Evolutionary conservation across 2,329 filamentous ascomycete species (phyloP), one percentile per base, ranked within the genome.

Genomic region (Exophiala sp.): DNA sequence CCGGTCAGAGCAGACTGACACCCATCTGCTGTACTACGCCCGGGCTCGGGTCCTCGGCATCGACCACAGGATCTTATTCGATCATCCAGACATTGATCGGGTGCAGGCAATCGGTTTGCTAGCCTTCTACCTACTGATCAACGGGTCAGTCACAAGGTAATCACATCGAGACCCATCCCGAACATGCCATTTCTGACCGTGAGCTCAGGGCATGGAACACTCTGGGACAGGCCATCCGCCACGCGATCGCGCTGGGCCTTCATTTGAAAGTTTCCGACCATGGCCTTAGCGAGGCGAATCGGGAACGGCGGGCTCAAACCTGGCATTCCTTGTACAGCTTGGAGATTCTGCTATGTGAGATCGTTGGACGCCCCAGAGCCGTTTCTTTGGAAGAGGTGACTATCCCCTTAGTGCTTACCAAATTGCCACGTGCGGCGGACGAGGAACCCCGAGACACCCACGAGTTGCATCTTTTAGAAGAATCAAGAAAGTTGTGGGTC

Each of bases 301-400:
- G 43, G 22, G 51, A 51, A 30, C 22, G 45, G 10, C 58, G 60
- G 24, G 50, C 52, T 10, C 52, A 57, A 4, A 51, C 58, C 11
- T 64, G 62, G 62, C 60, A 58, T 40, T 55, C 61, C 14, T 37
- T 64, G 10, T 57, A 58, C 37, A 48, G 54, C 24, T 42, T 64
- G 13, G 62, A 64, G 46, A 53, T 57, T 21, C 43, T 59, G 32
- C 52, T 64, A 22, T 42, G 52, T 11, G 50, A 61, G 34, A 59
- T 64, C 23, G 59, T 58, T 7, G 62, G 62, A 32, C 48, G 62
- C 8, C 60, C 61, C 3, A 56, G 53, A n/a, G 60, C 53, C 38
- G 50, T 63, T 14, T 52, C 37, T 18, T 42, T 53, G 9, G 27
- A 42, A 5, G 57, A 62, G 38, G 57, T 58, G 40, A 60, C 50